Conservation (phyloP, 192 early-diverging fungal genomes). For the Mortierella antarctica region DNA sequence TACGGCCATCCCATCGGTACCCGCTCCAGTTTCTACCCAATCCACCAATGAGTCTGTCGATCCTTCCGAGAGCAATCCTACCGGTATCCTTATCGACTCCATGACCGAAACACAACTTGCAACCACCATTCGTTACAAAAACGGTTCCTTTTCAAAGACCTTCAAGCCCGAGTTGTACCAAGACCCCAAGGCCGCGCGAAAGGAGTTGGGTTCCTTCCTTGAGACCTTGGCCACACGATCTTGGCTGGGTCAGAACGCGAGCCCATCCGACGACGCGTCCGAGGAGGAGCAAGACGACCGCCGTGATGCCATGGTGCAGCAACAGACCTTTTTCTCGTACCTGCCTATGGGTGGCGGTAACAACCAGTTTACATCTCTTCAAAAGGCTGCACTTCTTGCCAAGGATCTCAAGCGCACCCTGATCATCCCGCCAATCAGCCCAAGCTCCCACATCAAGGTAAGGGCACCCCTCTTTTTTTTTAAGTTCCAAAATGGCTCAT, state of each 20-base stretch:
- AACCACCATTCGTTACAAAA: slow-evolving; percentile 10
- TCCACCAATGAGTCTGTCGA: background rate
- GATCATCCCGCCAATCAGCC: slow-evolving; percentile 41
- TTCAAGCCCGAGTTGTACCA: slow-evolving; percentile 48
- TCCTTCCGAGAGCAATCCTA: background rate
- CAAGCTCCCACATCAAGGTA: slow-evolving; percentile 54
- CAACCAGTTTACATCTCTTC: slow-evolving; percentile 46
- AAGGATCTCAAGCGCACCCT: slow-evolving; percentile 50
- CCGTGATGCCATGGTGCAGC: background rate
- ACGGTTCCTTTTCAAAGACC: slow-evolving; percentile 21
- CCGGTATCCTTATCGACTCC: background rate
- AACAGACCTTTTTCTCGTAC: slow-evolving; percentile 26
- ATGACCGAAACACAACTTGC: slow-evolving; percentile 14
- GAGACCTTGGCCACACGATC: slow-evolving; percentile 22
- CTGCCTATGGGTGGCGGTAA: slow-evolving; percentile 51
- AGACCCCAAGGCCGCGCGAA: slow-evolving; percentile 13
- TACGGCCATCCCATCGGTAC: background rate
- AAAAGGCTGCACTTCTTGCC: slow-evolving; percentile 40
- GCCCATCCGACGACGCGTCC: background rate
- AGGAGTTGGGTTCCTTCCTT: slow-evolving; percentile 42
- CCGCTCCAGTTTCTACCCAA: background rate
- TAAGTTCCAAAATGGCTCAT: background rate
- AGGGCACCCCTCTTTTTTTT: slow-evolving; percentile 4
- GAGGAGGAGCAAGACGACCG: background rate
- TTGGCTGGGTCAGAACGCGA: slow-evolving; percentile 5